phyloP scores from a whole-genome alignment of 371 early-diverging fungal genomes.

The Lichtheimia ramosa region DNA sequence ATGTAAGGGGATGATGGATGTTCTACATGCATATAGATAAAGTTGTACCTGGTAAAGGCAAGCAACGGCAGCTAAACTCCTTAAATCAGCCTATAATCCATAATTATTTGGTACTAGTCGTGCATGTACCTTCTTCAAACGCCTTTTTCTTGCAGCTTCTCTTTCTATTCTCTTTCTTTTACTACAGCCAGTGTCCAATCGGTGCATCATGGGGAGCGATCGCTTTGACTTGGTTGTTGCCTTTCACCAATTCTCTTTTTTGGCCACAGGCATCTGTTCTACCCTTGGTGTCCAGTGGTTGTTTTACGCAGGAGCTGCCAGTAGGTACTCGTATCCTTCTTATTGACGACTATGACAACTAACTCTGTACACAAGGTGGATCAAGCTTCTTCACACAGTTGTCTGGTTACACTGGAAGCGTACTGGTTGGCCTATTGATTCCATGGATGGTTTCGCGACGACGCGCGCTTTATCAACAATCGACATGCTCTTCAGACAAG shows the following conservation, averaged over 20 bases:
- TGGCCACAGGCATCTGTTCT: constrained; percentile 57
- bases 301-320: constrained; percentile 68
- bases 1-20: too few relatives aligned
- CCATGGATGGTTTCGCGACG: constrained; percentile 26
- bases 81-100: too few relatives aligned
- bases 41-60: too few relatives aligned
- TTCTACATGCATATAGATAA: too few relatives aligned
- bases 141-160: too few relatives aligned
- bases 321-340: constrained; percentile 29
- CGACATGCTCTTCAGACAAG: constrained; percentile 6
- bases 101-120: too few relatives aligned
- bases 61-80: too few relatives aligned
- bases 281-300: constrained; percentile 66
- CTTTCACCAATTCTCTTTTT: constrained; percentile 55
- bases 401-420: constrained; percentile 57
- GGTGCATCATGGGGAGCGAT: too few relatives aligned
- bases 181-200: too few relatives aligned
- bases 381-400: constrained; percentile 56
- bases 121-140: too few relatives aligned
- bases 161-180: too few relatives aligned
- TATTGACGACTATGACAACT: not conserved
- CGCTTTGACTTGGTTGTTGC: constrained; percentile 9
- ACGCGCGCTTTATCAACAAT: constrained; percentile 2
- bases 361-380: constrained; percentile 31
- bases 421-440: constrained; percentile 55